Conservation (phyloP, 768 basidiomycete species). For the Suillus clintonianus region DNA sequence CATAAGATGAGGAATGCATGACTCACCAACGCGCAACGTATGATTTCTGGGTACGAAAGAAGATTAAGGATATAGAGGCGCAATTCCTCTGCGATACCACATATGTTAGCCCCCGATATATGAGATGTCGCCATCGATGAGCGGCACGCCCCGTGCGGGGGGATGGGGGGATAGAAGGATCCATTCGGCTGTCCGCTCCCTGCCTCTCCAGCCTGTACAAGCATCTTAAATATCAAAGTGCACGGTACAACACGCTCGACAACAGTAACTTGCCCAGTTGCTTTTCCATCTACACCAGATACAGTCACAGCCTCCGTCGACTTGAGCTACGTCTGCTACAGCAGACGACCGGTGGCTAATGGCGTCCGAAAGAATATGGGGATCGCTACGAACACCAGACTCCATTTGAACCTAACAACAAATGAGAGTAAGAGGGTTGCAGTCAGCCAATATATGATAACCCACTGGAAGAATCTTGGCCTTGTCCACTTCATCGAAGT, state of each 20-base stretch:
- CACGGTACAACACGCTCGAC: too few species aligned
- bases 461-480: not conserved
- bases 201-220: slow-evolving; percentile 8
- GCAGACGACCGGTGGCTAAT: slow-evolving; percentile 7
- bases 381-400: not conserved
- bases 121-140: slow-evolving; percentile 14
- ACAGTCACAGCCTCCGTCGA: slow-evolving; percentile 5
- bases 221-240: slow-evolving; percentile 8
- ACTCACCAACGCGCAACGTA: too few species aligned
- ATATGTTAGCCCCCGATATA: too few species aligned
- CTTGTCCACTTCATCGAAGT: not conserved
- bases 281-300: not conserved
- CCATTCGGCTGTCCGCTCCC: not conserved
- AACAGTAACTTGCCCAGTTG: slow-evolving; percentile 7
- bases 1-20: too few species aligned
- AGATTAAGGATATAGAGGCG: too few species aligned
- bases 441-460: too few species aligned
- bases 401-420: not conserved
- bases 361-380: not conserved
- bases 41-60: too few species aligned
- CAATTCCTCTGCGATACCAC: too few species aligned
- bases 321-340: slow-evolving; percentile 6
- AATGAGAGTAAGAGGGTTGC: not conserved
- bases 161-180: not conserved
- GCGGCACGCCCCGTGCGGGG: not conserved